Evolutionary conservation across 2,329 filamentous ascomycete species (phyloP).

Genomic region (Zymoseptoria tritici): DNA sequence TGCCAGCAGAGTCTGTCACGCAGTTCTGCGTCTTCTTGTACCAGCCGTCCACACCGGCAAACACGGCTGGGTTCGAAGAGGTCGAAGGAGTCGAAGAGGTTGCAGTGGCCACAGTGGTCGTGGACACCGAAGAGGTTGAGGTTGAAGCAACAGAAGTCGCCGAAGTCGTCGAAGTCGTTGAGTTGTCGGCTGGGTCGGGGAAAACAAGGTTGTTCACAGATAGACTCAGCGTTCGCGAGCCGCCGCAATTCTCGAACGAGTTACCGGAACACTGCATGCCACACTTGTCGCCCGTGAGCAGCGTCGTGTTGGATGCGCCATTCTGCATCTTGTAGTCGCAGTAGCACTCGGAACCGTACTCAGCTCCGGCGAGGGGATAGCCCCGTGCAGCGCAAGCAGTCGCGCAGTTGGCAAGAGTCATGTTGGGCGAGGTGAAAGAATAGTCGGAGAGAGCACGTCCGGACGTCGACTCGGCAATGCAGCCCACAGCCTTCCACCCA

Average conservation of each 20-base stretch:
- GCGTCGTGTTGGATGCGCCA: slow-evolving; percentile 2
- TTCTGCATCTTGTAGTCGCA: slow-evolving; percentile 5
- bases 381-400: slow-evolving; percentile 24
- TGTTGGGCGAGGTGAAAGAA: slow-evolving; percentile 21
- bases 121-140: neutral
- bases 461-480: slow-evolving; percentile 4
- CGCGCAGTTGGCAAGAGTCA: slow-evolving; percentile 37
- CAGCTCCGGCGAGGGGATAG: slow-evolving; percentile 35
- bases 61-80: neutral
- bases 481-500: neutral
- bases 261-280: slow-evolving; percentile 24
- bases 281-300: slow-evolving; percentile 18
- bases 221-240: slow-evolving; percentile 1
- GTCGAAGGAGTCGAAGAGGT: neutral
- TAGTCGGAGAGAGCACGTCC: slow-evolving; percentile 23
- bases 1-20: neutral
- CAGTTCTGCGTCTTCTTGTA: neutral
- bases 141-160: neutral
- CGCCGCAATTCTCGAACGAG: slow-evolving; percentile 23
- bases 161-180: neutral
- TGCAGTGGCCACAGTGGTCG: neutral
- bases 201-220: slow-evolving; percentile 14
- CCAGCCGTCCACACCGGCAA: neutral
- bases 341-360: slow-evolving; percentile 34
- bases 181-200: slow-evolving; percentile 14